Base-by-base conservation (phyloP, 1,284 basidiomycete species). In the Pseudozyma thailandica region DNA sequence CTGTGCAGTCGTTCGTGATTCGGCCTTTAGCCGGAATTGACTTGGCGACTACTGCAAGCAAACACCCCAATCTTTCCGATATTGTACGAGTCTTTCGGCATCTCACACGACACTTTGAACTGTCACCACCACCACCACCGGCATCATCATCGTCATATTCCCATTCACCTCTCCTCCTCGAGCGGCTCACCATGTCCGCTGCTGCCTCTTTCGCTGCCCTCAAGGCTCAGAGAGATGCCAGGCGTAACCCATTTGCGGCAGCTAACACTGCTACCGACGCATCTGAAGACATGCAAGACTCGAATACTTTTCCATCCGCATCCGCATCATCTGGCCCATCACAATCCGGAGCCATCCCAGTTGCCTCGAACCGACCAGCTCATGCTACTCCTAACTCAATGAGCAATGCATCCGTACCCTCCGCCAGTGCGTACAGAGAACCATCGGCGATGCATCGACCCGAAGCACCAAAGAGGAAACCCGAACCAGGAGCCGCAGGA, bases 131-230 rank as follows among this genome's bases (percentile, higher is more conserved):
- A 3, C 16, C 20, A 23, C 21, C 41, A 44, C 28, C 42, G 9
- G 4, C n/a, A 13, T 20, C 7, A 44, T 21, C 42, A 25, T n/a
- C 15, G 26, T n/a, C 20, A 3, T 18, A 27, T 39, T 31, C 25
- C 26, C 20, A 12, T 23, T 21, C 10, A 15, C 15, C 28, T 7
- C n/a, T 10, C 10, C 47, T 49, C n/a, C n/a, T 13, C 13, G n/a
- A 27, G n/a, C 30, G 13, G 8, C 31, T 35, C 50, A 15, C 15
- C 48, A 58, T 58, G 56, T 44, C 55, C 27, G 46, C 48, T 12
- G 64, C 57, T 41, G 51, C 60, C 15, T 63, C 66, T 8, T 70
- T 70, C 27, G 60, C 66, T 7, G 59, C 66, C 31, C 66, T 70
- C 52, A 70, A 64, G 47, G 56, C 60, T 41, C 60, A 70, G 27